These are phyloP conservation scores for Suhomyces choctaworum DNA, from an alignment of 1,139 yeast genomes.

Conservation along the genomic window DNA sequence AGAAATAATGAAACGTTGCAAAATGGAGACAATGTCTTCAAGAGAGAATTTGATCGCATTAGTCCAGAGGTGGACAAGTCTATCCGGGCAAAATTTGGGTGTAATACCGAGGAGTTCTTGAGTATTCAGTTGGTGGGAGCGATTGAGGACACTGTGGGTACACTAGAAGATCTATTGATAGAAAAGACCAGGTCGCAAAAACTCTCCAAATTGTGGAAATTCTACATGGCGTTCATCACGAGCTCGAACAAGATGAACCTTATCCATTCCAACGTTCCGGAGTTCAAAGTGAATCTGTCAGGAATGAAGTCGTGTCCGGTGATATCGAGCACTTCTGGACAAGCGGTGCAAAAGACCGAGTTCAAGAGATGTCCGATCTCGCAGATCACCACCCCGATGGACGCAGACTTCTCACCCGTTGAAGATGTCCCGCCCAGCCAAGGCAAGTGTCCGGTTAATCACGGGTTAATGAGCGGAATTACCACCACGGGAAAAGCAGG, in stretches of 20 bases:
- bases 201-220: slow-evolving; percentile 42
- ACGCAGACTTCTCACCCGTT: slow-evolving; percentile 11
- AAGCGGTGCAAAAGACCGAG: slow-evolving; percentile 8
- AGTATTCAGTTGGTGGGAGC: slow-evolving; percentile 21
- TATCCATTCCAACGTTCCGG: slow-evolving; percentile 36
- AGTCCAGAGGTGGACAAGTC: slow-evolving; percentile 9
- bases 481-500: slow-evolving; percentile 1
- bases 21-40: slow-evolving; percentile 3
- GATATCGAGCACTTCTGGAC: slow-evolving; percentile 2
- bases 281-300: slow-evolving; percentile 19
- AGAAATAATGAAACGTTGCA: slow-evolving; percentile 3
- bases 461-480: slow-evolving; percentile 1
- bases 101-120: slow-evolving; percentile 17
- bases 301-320: slow-evolving; percentile 20
- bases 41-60: slow-evolving; percentile 8
- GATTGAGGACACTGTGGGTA: slow-evolving; percentile 24
- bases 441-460: slow-evolving; percentile 23
- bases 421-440: slow-evolving; percentile 2
- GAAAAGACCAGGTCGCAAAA: slow-evolving; percentile 28
- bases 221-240: slow-evolving; percentile 39
- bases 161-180: slow-evolving; percentile 17
- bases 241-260: slow-evolving; percentile 32
- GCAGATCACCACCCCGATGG: slow-evolving; percentile 30
- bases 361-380: slow-evolving; percentile 33
- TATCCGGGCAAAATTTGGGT: slow-evolving; percentile 11